A percentile compares a stretch with the other conserved stretches of the same genome.
These are phyloP conservation scores for Cladobotryum protrusum DNA, from an alignment of 2,329 filamentous ascomycete genomes.

Conservation along the genomic window DNA sequence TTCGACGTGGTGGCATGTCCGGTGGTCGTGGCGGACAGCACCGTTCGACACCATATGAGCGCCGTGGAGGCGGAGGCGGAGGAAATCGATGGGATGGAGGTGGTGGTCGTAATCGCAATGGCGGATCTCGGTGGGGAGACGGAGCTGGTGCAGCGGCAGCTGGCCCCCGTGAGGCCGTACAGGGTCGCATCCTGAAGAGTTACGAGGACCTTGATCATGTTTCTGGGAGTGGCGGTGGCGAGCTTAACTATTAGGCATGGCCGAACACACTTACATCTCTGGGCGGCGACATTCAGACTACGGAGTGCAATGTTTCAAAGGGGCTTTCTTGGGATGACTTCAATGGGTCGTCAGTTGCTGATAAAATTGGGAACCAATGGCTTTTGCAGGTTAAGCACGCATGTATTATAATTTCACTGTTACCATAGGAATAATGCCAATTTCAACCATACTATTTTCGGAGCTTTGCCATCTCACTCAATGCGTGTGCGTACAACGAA, in stretches of 20 bases:
- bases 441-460: background rate
- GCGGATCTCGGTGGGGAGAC: conserved; percentile 62
- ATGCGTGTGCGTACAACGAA: too few relatives aligned
- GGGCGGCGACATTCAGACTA: background rate
- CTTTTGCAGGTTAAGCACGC: background rate
- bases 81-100: conserved; percentile 38
- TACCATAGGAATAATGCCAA: background rate
- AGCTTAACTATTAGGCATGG: conserved; percentile 73
- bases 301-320: background rate
- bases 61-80: conserved; percentile 52
- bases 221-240: conserved; percentile 64
- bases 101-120: conserved; percentile 43
- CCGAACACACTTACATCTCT: background rate
- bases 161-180: conserved; percentile 84
- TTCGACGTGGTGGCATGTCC: conserved; percentile 58
- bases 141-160: conserved; percentile 70
- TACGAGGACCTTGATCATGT: conserved; percentile 96
- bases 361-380: background rate
- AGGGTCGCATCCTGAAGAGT: conserved; percentile 88
- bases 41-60: conserved; percentile 68
- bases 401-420: background rate
- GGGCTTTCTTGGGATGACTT: background rate
- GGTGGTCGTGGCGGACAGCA: conserved; percentile 48
- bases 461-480: background rate
- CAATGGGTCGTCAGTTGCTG: background rate